Evolutionary conservation across 176 grass and related monocot genomes (phyloP).

Genomic region (Areca catechu): DNA sequence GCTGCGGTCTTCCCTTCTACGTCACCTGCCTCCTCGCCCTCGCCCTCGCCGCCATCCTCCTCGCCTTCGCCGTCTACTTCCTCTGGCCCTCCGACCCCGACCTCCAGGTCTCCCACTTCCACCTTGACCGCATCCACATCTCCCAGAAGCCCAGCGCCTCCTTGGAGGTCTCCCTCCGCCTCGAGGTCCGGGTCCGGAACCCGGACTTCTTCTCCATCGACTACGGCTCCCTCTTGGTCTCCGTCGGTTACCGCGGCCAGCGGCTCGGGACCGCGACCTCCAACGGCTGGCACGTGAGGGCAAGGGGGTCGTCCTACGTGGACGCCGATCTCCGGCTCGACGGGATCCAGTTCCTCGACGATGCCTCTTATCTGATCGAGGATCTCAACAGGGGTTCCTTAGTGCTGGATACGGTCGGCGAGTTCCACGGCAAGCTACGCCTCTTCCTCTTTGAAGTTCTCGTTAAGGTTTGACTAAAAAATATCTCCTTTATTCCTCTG

Average conservation of each 20-base stretch:
- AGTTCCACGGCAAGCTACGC: neutral
- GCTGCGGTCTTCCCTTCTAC: neutral
- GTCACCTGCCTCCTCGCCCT: neutral
- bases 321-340: conserved; percentile 4
- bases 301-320: neutral
- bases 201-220: conserved; percentile 7
- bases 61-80: conserved; percentile 3
- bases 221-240: conserved; percentile 8
- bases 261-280: neutral
- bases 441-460: conserved; percentile 8
- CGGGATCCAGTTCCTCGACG: conserved; percentile 1
- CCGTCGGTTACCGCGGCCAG: conserved; percentile 4
- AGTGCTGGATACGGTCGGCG: neutral
- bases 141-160: neutral
- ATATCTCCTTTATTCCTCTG: too few species aligned
- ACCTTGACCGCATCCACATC: conserved; percentile 7
- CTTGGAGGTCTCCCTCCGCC: neutral
- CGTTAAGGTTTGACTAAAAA: neutral
- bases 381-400: conserved; percentile 7
- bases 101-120: neutral
- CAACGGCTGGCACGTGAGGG: conserved; percentile 3
- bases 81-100: conserved; percentile 15
- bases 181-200: conserved; percentile 7
- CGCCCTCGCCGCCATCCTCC: neutral
- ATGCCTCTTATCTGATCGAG: conserved; percentile 8